A percentile compares a stretch with the other conserved stretches of the same genome.
phyloP scores from a whole-genome alignment of 352 stramenopile species.

The Pythium sp. region DNA sequence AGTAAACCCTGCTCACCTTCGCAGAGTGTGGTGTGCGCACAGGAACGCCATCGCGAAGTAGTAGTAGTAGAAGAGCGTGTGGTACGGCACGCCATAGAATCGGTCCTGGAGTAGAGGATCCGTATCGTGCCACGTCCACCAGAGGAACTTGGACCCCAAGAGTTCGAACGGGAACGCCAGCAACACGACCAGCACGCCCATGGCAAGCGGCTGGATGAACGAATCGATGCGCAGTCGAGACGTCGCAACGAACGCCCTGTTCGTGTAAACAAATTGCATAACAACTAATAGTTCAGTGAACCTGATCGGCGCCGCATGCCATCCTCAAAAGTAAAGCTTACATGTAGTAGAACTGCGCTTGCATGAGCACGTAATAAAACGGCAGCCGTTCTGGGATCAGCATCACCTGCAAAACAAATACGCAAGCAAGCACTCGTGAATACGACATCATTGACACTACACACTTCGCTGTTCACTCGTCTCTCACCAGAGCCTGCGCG shows the following conservation, averaged over 20 bases:
- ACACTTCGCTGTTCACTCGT: background rate
- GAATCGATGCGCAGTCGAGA: slow-evolving; percentile 67
- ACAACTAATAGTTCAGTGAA: no score
- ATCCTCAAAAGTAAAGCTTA: slow-evolving; percentile 12
- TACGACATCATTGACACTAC: background rate
- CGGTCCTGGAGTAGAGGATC: slow-evolving; percentile 61
- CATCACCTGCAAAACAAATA: slow-evolving; percentile 34
- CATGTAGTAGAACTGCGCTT: slow-evolving; percentile 81
- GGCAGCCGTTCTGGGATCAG: slow-evolving; percentile 49
- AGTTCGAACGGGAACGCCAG: slow-evolving; percentile 73
- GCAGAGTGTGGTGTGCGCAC: slow-evolving; percentile 49
- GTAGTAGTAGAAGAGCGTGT: slow-evolving; percentile 66
- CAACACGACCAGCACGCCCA: slow-evolving; percentile 53
- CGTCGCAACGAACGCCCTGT: slow-evolving; percentile 71
- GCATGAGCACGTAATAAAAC: slow-evolving; percentile 61
- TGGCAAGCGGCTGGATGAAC: slow-evolving; percentile 69
- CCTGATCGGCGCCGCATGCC: no score
- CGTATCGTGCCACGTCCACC: slow-evolving; percentile 86
- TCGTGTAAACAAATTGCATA: background rate
- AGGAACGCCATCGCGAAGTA: slow-evolving; percentile 58
- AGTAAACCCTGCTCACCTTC: slow-evolving; percentile 31
- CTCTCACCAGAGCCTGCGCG: slow-evolving; percentile 52
- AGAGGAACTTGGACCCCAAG: slow-evolving; percentile 76
- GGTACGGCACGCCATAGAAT: slow-evolving; percentile 61
- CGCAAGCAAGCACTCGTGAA: background rate